Conservation (phyloP, 2,329 filamentous ascomycete genomes). For the Escovopsis sp. region DNA sequence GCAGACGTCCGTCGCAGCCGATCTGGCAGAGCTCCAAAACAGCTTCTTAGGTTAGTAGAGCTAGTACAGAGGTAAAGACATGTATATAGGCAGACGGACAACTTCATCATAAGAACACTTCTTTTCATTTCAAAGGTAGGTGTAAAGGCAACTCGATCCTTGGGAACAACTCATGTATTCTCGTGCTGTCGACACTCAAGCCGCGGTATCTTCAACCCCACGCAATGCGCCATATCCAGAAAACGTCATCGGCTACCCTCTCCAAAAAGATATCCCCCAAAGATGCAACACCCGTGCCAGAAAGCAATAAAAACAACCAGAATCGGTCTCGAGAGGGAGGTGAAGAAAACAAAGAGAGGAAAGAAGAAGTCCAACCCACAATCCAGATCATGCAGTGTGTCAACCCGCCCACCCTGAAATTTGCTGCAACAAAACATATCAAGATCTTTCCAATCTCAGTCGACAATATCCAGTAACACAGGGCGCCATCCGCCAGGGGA, state of each 20-base stretch:
- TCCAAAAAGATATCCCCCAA: constrained; percentile 11
- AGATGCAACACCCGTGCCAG: constrained; percentile 21
- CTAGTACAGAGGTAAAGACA: not conserved
- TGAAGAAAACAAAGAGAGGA: too few species aligned
- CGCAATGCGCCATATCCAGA: constrained; percentile 17
- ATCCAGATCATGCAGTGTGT: constrained; percentile 19
- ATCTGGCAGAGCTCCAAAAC: too few species aligned
- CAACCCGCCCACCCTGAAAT: constrained; percentile 17
- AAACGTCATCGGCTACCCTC: constrained; percentile 17
- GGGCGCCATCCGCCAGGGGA: constrained; percentile 1
- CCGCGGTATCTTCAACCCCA: constrained; percentile 17
- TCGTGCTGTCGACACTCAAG: constrained; percentile 18
- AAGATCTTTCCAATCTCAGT: constrained; percentile 10
- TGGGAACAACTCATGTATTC: constrained; percentile 23
- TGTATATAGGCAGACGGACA: not conserved
- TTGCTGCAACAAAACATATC: constrained; percentile 14
- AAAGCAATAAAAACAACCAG: constrained; percentile 17
- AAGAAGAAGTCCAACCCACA: constrained; percentile 15
- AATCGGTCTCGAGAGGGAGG: too few species aligned
- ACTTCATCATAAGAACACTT: too few species aligned
- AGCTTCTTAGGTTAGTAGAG: too few species aligned
- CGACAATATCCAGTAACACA: constrained; percentile 15
- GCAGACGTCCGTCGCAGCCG: too few species aligned
- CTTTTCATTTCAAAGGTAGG: not conserved
- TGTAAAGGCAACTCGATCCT: constrained; percentile 1